Percentiles rank a stretch among this genome's conserved stretches.
Evolutionary conservation across 306 rosid genomes (phyloP).

Genomic region (Morella rubra): DNA sequence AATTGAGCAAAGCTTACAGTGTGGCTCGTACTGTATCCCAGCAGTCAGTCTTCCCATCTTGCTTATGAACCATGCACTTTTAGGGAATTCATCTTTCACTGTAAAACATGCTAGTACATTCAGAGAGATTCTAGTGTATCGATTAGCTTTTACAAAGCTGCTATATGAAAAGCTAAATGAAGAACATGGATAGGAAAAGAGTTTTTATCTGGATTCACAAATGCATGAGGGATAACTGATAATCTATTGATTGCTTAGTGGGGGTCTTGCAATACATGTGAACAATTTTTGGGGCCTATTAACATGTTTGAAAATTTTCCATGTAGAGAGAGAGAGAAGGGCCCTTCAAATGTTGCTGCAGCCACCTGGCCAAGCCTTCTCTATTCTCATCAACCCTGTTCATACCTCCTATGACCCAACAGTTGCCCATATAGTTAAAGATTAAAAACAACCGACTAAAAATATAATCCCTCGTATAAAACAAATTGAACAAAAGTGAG

Average conservation of each 20-base stretch:
- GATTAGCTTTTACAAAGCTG: slow-evolving; percentile 10
- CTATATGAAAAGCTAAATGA: slow-evolving; percentile 11
- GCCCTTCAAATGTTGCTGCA: background rate
- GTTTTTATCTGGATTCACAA: slow-evolving; percentile 17
- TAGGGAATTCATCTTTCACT: slow-evolving; percentile 73
- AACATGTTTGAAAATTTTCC: background rate
- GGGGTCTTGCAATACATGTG: background rate
- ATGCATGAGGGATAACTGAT: background rate
- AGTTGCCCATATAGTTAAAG: background rate
- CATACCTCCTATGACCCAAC: background rate
- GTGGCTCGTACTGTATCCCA: slow-evolving; percentile 92
- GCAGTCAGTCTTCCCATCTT: slow-evolving; percentile 87
- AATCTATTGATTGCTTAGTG: background rate
- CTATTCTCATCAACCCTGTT: background rate
- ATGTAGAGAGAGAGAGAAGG: background rate
- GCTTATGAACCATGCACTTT: slow-evolving; percentile 80
- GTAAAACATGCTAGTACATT: slow-evolving; percentile 31
- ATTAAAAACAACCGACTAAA: background rate
- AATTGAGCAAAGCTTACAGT: slow-evolving; percentile 51
- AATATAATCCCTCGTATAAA: background rate
- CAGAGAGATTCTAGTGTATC: slow-evolving; percentile 15
- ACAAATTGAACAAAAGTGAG: background rate
- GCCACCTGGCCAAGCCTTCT: background rate
- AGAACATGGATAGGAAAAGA: slow-evolving; percentile 6
- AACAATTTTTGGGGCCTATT: background rate